Evolutionary conservation across 2,329 filamentous ascomycete genomes (phyloP).

Genomic region (Neophaeococcomyces aloes): DNA sequence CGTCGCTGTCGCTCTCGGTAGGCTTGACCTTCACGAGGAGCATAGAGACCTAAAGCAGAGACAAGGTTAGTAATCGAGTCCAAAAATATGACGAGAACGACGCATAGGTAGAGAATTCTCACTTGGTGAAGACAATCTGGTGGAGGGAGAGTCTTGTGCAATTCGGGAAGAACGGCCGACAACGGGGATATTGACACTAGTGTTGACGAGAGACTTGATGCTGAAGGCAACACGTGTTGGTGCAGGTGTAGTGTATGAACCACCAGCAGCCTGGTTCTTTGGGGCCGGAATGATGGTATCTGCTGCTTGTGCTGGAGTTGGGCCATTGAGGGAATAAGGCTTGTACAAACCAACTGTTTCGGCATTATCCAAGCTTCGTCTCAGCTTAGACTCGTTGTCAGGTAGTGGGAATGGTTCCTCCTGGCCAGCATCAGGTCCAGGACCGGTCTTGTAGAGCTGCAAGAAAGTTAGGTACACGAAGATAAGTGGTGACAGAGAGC

Average conservation of each 20-base stretch:
- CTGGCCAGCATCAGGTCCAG: constrained; percentile 48
- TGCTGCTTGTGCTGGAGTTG: background rate
- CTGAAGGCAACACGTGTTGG: background rate
- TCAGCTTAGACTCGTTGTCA: constrained; percentile 79
- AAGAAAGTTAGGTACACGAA: constrained; percentile 3
- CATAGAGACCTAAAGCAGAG: constrained; percentile 59
- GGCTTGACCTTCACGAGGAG: constrained; percentile 64
- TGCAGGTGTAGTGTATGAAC: background rate
- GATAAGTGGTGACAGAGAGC: constrained; percentile 7
- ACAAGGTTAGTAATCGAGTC: constrained; percentile 9
- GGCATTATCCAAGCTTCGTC: constrained; percentile 76
- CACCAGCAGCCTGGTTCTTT: constrained; percentile 1
- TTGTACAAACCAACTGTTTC: constrained; percentile 61
- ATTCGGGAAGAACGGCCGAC: too few relatives aligned
- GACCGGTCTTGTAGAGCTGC: constrained; percentile 45
- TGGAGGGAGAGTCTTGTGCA: constrained; percentile 1
- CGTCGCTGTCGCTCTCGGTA: constrained; percentile 66
- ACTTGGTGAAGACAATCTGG: background rate
- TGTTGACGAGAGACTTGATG: constrained; percentile 1
- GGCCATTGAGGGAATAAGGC: constrained; percentile 3
- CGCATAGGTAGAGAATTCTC: constrained; percentile 8
- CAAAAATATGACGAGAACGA: background rate
- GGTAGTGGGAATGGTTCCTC: constrained; percentile 68
- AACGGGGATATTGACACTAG: too few relatives aligned
- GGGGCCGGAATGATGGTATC: constrained; percentile 1